Evolutionary conservation across 441 rosid species (phyloP), one percentile per base, ranked within the genome.

Genomic region (Brassica balearica): DNA sequence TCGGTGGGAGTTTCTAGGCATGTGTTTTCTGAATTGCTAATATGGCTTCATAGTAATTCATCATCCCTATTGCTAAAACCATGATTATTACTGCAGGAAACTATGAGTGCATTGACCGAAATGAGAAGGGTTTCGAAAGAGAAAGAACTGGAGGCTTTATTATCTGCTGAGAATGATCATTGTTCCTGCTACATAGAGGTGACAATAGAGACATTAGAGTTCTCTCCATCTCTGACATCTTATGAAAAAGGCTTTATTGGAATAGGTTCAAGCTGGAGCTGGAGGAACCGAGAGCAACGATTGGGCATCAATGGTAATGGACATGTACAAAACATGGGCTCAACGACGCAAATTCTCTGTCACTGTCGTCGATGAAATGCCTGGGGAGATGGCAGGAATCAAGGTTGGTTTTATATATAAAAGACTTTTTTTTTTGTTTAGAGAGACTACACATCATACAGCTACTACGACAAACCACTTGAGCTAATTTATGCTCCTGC

Each of bases 261-360:
- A 67, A 59, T 76, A 93, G 99, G 98, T 96, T 60, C 99, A 96
- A 87, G 97, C 96, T 55, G 97, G 99, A 78, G 98, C 97, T 17
- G 99, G 99, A 27, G 99, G 99, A 79, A 96, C 99, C 22, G 98
- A 96, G 84, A 92, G 98, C 88, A 96, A 90, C 84, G 98, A 94
- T 84, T 96, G 98, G 98, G 99, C 97, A 48, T 80, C 91, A 51
- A 96, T 92, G 97, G 96, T 96, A 15, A 90, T 96, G 92, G 88
- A 94, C 76, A 96, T 96, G 98, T 94, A 96, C 51, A 89, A 87
- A 85, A 65, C 64, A 46, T 96, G 99, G 97, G 98, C 99, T 72
- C 89, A 90, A 78, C 73, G 75, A n/a, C 90, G 83, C 17, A 92
- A 93, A 69, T 94, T 68, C 75, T 66, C 83, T 64, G 94, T 96